phyloP scores from a whole-genome alignment of 2,329 filamentous ascomycete genomes.

The Ophiocordyceps camponoti-leonardi region DNA sequence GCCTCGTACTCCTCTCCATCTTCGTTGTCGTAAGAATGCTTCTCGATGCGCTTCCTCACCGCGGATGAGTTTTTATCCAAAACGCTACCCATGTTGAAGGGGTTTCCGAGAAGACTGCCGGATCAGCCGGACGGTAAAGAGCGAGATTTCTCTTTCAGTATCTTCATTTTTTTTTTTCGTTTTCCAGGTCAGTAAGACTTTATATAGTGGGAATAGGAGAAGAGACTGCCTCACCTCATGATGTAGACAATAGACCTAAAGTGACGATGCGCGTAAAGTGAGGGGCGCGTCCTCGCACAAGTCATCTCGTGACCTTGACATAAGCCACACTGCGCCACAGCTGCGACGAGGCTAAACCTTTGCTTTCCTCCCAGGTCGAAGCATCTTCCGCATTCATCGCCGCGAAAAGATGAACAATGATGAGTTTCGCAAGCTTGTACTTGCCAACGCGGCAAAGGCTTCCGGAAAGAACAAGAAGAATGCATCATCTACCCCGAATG shows the following conservation, averaged over 20 bases:
- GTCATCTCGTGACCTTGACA: not conserved
- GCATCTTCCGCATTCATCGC: not conserved
- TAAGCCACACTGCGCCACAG: not conserved
- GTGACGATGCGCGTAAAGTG: conserved; percentile 16
- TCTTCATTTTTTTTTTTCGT: not conserved
- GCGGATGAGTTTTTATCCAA: conserved; percentile 46
- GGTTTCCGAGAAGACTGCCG: not conserved
- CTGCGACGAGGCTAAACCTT: not conserved
- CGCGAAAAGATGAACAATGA: conserved; percentile 67
- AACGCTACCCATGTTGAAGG: conserved; percentile 35
- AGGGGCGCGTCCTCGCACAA: conserved; percentile 4
- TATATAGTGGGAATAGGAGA: not conserved
- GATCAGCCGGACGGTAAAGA: not conserved
- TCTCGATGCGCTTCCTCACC: conserved; percentile 43
- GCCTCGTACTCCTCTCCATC: conserved; percentile 79
- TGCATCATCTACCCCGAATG: conserved; percentile 23
- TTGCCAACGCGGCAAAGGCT: conserved; percentile 26
- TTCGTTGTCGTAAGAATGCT: conserved; percentile 61
- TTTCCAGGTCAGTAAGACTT: not conserved
- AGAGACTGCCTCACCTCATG: not conserved
- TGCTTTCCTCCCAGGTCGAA: not conserved
- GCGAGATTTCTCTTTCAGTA: not conserved
- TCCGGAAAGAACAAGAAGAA: conserved; percentile 21
- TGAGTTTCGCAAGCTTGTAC: conserved; percentile 71
- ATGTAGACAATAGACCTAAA: not conserved